Evolutionary conservation across 1,284 basidiomycete genomes (phyloP), one percentile per base, ranked within the genome.

Genomic region (Fomitopsis palustris): DNA sequence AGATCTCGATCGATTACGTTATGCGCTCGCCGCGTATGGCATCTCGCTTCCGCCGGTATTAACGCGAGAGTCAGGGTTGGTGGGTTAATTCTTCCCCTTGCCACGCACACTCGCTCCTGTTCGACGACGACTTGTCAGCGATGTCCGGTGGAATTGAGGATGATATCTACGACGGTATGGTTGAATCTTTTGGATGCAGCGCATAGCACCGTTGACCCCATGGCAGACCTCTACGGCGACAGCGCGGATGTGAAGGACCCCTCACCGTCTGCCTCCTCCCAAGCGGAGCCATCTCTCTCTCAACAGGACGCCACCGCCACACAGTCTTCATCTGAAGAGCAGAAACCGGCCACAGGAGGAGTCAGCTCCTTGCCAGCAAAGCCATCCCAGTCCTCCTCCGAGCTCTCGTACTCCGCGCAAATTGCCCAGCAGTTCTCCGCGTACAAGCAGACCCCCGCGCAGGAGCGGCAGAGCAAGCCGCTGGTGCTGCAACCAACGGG

Each of bases 391-490:
- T 64, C 68, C 1, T 64, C 68, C 1, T 45, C 64, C 33, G 68
- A 71, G 1, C 67, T 87, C 47, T 87, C 86, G 1, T 87, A 87
- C 65, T 87, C 86, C 9, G 86, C 86, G 0, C 86, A 87, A 68
- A 81, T 87, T n/a, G 86, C 85, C 8, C 83, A 85, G 59, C 86
- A 88, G 67, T 88, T 88, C 61, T 86, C 86, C 14, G 75, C 77
- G 5, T 87, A 87, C 64, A 82, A 85, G 59, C 86, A 87, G 68
- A 86, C 84, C 3, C 85, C 86, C 0, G 85, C 83, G 59, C 86
- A 87, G 65, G 85, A 87, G 63, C 81, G 86, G 39, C 82, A 85
- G 60, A 81, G 81, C 60, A 77, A 80, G 29, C 63, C 64, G 5
- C 56, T 64, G 8, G 57, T 65, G n/a, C 54, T 61, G 52, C 23